Conservation (phyloP, 805 yeast species). For the Starmerella stigmatis region DNA sequence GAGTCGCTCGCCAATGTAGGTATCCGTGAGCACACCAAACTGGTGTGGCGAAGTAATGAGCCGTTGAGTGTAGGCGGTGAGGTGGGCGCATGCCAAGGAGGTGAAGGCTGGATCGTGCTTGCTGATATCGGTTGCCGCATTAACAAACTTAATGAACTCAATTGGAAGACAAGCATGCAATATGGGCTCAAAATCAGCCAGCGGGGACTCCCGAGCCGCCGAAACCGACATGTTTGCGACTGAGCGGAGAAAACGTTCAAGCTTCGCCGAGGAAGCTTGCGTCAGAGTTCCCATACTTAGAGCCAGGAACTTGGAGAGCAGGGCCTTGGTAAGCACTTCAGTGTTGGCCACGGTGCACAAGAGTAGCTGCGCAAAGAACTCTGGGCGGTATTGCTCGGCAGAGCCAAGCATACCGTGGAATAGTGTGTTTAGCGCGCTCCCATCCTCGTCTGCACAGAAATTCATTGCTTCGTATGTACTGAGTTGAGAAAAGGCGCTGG, state of each 20-base stretch:
- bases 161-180: conserved; percentile 5
- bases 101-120: background rate
- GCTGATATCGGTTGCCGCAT: background rate
- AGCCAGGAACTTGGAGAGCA: conserved; percentile 6
- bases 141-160: conserved; percentile 3
- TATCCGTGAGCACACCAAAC: conserved; percentile 10
- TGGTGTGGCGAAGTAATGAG: conserved; percentile 10
- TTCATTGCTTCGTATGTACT: conserved; percentile 18
- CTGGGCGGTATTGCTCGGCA: conserved; percentile 22
- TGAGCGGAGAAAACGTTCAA: conserved; percentile 11
- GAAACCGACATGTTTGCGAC: background rate
- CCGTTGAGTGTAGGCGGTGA: background rate
- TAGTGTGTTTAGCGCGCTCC: conserved; percentile 28
- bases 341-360: background rate
- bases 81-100: background rate
- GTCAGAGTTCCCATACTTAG: conserved; percentile 11
- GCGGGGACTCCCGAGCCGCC: too few species aligned
- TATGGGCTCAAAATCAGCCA: conserved; percentile 2
- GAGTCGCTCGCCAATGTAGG: conserved; percentile 6
- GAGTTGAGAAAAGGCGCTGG: conserved; percentile 26
- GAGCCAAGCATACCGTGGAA: conserved; percentile 28
- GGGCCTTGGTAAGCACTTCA: background rate
- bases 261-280: background rate
- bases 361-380: conserved; percentile 25
- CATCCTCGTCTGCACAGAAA: conserved; percentile 23